Conservation (phyloP, 768 basidiomycete genomes). For the Naganishia antarctica region DNA sequence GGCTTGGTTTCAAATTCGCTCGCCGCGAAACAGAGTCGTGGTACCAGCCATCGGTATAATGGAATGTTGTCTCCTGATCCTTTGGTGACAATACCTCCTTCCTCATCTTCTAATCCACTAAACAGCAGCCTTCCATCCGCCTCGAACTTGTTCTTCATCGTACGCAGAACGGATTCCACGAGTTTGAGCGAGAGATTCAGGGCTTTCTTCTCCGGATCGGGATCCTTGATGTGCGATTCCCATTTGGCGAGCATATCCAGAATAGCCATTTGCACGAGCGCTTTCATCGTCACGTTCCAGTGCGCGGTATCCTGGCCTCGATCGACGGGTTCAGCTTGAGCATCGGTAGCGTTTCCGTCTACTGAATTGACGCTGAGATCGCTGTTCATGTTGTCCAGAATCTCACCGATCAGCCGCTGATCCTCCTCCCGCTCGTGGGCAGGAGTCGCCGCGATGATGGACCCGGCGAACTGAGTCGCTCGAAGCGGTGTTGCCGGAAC, state of each 20-base stretch:
- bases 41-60: constrained; percentile 42
- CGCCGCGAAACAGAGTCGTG: constrained; percentile 26
- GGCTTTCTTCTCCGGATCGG: neutral
- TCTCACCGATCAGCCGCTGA: constrained; percentile 19
- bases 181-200: constrained; percentile 10
- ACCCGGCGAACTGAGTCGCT: constrained; percentile 16
- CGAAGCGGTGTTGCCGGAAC: constrained; percentile 24
- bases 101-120: neutral
- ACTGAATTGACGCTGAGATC: constrained; percentile 1
- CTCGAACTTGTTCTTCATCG: constrained; percentile 5
- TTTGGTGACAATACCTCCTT: constrained; percentile 6
- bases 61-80: constrained; percentile 26
- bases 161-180: constrained; percentile 1
- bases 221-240: neutral
- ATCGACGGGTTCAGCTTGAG: neutral
- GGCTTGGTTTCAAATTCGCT: constrained; percentile 5
- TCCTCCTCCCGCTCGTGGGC: constrained; percentile 15
- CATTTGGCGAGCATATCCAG: constrained; percentile 21
- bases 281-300: constrained; percentile 16
- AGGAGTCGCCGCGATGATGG: constrained; percentile 23
- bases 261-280: constrained; percentile 19
- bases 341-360: neutral
- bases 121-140: constrained; percentile 7
- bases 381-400: constrained; percentile 17
- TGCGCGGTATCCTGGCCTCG: constrained; percentile 12